Conservation (phyloP, 1,284 basidiomycete genomes). For the Papiliotrema nemorosa region DNA sequence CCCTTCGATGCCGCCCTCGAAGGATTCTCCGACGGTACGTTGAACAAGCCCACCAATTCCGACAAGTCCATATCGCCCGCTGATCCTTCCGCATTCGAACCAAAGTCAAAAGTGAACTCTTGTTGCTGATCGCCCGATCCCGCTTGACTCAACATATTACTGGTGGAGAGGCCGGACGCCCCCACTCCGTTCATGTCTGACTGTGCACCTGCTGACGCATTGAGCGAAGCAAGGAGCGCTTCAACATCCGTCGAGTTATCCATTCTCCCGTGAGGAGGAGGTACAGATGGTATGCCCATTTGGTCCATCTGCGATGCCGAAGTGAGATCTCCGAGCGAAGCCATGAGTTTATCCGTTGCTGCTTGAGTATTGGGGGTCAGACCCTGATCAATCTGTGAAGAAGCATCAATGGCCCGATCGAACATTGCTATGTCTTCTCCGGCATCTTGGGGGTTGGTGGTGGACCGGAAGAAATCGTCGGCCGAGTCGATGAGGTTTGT, state of each 20-base stretch:
- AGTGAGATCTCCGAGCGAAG: neutral
- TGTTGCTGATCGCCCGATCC: neutral
- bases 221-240: conserved; percentile 1
- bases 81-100: neutral
- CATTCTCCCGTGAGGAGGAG: neutral
- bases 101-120: conserved; percentile 12
- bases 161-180: neutral
- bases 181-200: too few relatives aligned
- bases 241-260: neutral
- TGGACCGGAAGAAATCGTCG: neutral
- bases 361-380: conserved; percentile 4
- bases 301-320: neutral
- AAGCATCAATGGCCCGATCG: neutral
- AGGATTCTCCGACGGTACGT: neutral
- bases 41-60: conserved; percentile 6
- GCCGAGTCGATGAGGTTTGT: conserved; percentile 15
- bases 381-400: neutral
- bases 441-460: neutral
- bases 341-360: conserved; percentile 5
- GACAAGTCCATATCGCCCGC: conserved; percentile 10
- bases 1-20: neutral
- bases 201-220: neutral
- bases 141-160: too few relatives aligned
- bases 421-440: neutral
- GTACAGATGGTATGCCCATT: neutral